Evolutionary conservation across 495 filamentous ascomycete species (phyloP).

Genomic region (Pyronema omphalodes): DNA sequence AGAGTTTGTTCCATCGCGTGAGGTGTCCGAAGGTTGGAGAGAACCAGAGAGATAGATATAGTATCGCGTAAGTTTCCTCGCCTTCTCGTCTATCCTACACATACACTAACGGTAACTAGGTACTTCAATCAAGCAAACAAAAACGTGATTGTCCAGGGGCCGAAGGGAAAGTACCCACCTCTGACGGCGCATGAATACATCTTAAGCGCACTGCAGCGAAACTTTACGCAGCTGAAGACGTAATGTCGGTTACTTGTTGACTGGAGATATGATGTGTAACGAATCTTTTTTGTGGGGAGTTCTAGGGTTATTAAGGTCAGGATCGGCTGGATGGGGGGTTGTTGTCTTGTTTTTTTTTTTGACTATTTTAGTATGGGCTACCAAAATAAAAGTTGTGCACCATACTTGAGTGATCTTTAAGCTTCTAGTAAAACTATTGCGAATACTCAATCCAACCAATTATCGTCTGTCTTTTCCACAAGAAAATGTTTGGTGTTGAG

Average conservation of each 20-base stretch:
- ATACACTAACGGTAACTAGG: not conserved
- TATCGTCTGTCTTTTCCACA: too few species aligned
- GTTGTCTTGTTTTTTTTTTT: too few species aligned
- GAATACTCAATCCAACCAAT: too few species aligned
- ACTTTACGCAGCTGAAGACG: conserved; percentile 23
- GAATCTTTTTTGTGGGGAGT: too few species aligned
- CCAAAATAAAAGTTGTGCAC: too few species aligned
- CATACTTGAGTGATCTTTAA: too few species aligned
- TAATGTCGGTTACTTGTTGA: not conserved
- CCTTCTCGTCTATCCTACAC: not conserved
- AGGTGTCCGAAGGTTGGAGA: conserved; percentile 36
- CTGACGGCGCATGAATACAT: conserved; percentile 42
- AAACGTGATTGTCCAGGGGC: conserved; percentile 41
- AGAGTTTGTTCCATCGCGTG: conserved; percentile 44
- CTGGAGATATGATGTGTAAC: too few species aligned
- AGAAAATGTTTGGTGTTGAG: too few species aligned
- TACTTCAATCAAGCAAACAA: conserved; percentile 48
- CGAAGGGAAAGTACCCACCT: conserved; percentile 40
- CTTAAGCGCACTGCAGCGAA: conserved; percentile 38
- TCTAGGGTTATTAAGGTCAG: too few species aligned
- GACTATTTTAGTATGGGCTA: too few species aligned
- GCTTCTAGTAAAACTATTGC: too few species aligned
- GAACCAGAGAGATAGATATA: conserved; percentile 41
- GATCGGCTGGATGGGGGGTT: too few species aligned
- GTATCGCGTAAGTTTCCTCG: conserved; percentile 30